phyloP scores from a whole-genome alignment of 805 yeast species.

The Sugiyamaella smithiae region DNA sequence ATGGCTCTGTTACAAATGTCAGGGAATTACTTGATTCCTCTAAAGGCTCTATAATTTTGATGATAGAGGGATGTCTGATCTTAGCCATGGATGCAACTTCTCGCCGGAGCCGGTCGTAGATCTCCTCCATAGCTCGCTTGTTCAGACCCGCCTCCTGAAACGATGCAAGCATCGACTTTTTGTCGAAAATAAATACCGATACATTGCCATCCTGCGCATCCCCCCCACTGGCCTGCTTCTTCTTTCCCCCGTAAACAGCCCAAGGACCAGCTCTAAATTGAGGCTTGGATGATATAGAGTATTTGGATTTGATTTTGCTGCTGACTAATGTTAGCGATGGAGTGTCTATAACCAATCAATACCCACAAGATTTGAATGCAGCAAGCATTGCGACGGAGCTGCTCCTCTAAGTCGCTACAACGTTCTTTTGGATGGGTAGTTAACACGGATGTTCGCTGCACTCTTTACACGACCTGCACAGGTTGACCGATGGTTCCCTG shows the following conservation, averaged over 20 bases:
- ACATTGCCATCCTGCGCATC: conserved; percentile 49
- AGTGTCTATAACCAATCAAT: not conserved
- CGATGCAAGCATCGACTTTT: conserved; percentile 62
- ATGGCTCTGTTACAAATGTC: conserved; percentile 80
- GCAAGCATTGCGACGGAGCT: conserved; percentile 17
- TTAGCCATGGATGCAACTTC: conserved; percentile 74
- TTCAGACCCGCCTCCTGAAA: conserved; percentile 51
- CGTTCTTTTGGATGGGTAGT: too few relatives aligned
- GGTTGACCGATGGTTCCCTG: too few relatives aligned
- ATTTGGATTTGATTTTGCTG: conserved; percentile 39
- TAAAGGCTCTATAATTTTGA: conserved; percentile 80
- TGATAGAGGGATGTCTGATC: conserved; percentile 83
- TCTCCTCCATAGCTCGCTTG: conserved; percentile 53
- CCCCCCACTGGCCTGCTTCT: conserved; percentile 63
- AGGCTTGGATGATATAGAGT: conserved; percentile 67
- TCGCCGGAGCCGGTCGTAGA: conserved; percentile 58
- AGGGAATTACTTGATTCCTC: conserved; percentile 81
- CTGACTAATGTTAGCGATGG: conserved; percentile 16
- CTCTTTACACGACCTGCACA: too few relatives aligned
- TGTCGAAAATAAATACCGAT: conserved; percentile 85
- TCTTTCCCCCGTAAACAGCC: conserved; percentile 83
- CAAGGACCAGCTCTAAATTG: conserved; percentile 76
- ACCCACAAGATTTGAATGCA: conserved; percentile 27
- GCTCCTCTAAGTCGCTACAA: too few relatives aligned
- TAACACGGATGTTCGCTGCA: too few relatives aligned